phyloP scores from a whole-genome alignment of 2,329 filamentous ascomycete genomes.

The Nothopassalora personata region DNA sequence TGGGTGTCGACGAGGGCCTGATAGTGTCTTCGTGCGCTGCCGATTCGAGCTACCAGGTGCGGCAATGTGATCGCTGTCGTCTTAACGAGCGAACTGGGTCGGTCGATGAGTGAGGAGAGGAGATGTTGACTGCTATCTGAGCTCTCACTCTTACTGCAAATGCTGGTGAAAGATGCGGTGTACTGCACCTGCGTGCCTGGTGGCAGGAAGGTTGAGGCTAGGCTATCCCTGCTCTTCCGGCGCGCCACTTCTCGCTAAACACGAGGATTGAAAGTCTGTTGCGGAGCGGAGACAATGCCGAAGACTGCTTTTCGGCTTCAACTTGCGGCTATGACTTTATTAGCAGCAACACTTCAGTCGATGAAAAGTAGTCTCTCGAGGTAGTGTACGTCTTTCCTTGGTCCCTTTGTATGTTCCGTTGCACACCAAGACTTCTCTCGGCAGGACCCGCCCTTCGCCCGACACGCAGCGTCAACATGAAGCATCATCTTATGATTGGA shows the following conservation, averaged over 20 bases:
- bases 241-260: neutral
- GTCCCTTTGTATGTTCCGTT: neutral
- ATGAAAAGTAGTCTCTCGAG: neutral
- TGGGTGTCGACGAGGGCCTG: slow-evolving; percentile 1
- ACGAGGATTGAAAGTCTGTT: neutral
- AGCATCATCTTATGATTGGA: slow-evolving; percentile 86
- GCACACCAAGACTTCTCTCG: neutral
- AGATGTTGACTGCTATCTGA: neutral
- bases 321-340: slow-evolving; percentile 9
- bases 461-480: slow-evolving; percentile 51
- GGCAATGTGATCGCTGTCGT: neutral
- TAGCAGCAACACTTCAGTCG: neutral
- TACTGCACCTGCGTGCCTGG: neutral
- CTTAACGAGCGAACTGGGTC: neutral
- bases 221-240: neutral
- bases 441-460: slow-evolving; percentile 3
- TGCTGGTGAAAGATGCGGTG: neutral
- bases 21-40: slow-evolving; percentile 5
- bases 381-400: neutral
- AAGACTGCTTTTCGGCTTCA: slow-evolving; percentile 11
- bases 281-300: neutral
- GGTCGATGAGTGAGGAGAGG: neutral
- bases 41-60: neutral
- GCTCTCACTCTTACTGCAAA: neutral
- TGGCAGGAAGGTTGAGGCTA: slow-evolving; percentile 3